Percentiles rank a stretch among this genome's conserved stretches.
Conservation (phyloP, 2,329 filamentous ascomycete genomes). For the Diplocarpon rosae region DNA sequence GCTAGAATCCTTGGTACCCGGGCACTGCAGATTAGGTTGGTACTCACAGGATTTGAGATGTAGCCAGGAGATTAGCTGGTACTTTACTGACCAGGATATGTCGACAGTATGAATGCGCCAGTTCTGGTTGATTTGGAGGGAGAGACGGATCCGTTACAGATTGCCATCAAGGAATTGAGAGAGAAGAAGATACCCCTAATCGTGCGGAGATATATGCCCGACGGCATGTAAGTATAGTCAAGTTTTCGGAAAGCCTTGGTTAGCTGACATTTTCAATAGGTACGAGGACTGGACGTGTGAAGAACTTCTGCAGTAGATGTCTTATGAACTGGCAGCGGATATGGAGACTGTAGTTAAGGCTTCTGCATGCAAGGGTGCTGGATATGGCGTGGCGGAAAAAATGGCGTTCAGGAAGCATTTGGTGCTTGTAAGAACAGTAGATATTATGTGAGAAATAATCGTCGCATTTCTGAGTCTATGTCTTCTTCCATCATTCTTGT, state of each 20-base stretch:
- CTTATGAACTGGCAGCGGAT: background rate
- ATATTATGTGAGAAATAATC: background rate
- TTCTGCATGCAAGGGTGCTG: conserved; percentile 20
- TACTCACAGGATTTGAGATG: background rate
- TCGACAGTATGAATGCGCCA: conserved; percentile 85
- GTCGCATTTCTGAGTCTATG: too few relatives aligned
- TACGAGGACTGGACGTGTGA: conserved; percentile 99
- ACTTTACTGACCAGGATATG: background rate
- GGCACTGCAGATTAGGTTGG: conserved; percentile 88
- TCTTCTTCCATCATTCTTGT: too few relatives aligned
- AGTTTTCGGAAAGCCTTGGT: background rate
- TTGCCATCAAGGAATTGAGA: conserved; percentile 91
- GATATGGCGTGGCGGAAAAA: conserved; percentile 20
- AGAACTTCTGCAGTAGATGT: conserved; percentile 53
- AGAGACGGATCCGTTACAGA: conserved; percentile 94
- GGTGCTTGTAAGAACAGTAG: conserved; percentile 4
- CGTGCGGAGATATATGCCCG: conserved; percentile 87
- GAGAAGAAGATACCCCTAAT: conserved; percentile 99
- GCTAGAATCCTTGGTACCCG: conserved; percentile 88
- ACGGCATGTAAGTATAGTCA: conserved; percentile 67
- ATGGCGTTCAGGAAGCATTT: conserved; percentile 19
- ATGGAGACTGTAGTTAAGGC: conserved; percentile 2
- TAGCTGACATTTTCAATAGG: conserved; percentile 13
- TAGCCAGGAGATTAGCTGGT: background rate
- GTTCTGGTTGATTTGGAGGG: conserved; percentile 94